phyloP scores from a whole-genome alignment of 2,329 filamentous ascomycete genomes.

The Epichloe bromicola region DNA sequence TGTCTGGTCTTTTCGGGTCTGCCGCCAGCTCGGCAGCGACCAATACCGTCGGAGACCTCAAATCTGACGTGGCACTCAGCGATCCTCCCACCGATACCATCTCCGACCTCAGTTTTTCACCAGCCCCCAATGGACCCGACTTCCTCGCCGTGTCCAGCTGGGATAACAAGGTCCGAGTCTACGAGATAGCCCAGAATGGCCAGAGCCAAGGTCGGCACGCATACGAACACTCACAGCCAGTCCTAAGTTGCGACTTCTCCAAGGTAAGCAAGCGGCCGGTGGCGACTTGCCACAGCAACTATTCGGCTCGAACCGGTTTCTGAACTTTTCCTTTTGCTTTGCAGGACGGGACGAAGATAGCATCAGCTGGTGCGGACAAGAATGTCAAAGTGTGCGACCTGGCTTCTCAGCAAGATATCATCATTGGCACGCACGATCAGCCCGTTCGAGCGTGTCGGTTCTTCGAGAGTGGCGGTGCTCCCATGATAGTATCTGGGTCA shows the following conservation, averaged over 20 bases:
- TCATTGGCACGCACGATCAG: conserved; percentile 75
- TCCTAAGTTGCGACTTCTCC: conserved; percentile 76
- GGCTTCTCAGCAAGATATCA: conserved; percentile 47
- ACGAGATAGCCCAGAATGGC: conserved; percentile 70
- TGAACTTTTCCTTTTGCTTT: neutral
- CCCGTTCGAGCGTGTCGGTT: conserved; percentile 69
- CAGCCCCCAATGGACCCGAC: conserved; percentile 43
- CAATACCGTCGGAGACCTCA: conserved; percentile 79
- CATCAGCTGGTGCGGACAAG: conserved; percentile 83
- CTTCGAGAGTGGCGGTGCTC: conserved; percentile 56
- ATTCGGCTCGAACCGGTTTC: neutral
- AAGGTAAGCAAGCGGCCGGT: conserved; percentile 48
- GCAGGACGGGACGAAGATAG: conserved; percentile 81
- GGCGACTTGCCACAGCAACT: neutral
- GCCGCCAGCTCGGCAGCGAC: conserved; percentile 39
- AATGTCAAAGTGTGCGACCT: conserved; percentile 81
- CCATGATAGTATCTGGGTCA: conserved; percentile 82
- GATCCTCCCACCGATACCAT: conserved; percentile 80
- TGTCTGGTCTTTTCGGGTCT: conserved; percentile 52
- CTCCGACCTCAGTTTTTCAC: conserved; percentile 74
- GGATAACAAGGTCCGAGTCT: conserved; percentile 97
- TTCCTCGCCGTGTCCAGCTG: conserved; percentile 85
- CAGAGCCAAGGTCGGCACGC: conserved; percentile 73
- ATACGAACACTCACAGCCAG: conserved; percentile 77
- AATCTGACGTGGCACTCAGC: conserved; percentile 69